Evolutionary conservation across 495 filamentous ascomycete species (phyloP), one percentile per base, ranked within the genome.

Genomic region (Chaetomium tenue): DNA sequence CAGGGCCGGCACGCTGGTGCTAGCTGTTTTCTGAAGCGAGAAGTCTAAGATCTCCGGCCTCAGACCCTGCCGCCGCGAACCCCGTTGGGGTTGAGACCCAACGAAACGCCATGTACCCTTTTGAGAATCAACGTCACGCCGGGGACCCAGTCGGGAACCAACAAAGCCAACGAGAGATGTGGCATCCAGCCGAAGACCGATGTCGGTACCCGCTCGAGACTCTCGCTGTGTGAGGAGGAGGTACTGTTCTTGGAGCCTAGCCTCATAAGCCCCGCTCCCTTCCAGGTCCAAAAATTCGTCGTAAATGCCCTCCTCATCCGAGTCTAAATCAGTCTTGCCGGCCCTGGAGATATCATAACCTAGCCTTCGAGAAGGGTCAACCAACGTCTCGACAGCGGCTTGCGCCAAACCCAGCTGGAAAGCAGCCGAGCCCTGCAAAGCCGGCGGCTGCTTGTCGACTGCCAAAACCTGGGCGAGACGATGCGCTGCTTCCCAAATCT

Each of bases 391-490:
- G 42, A 85, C 86, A 7, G 85, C 85, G 6, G 76, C 74, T 23
- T 80, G 76, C 47, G 85, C 81, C 28, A 72, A 69, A 33, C 70
- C 77, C 40, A 86, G 84, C 23, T 86, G 79, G 22, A 63, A 72
- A 33, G 77, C 73, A 9, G 85, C 84, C 5, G 78, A 71, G 15
- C 80, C 73, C 30, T 73, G 79, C 39, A 80, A 70, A 39, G 81
- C 73, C 20, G 77, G 59, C 2, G 85, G 82, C 60, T 86, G 84
- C 60, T 82, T 84, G 65, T 88, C 85, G 13, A 84, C 82, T 60
- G 86, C 82, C 56, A 88, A 84, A 50, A 79, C 79, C n/a, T 83
- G 79, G 25, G 80, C 80, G 30, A 87, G 75, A 15, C 76, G 78
- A 40, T 76, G 78, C 64, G 84, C 86, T 13, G 83, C 81, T 22